These are phyloP conservation scores for Marsdenia floribunda DNA, from an alignment of 257 asterid species.

Conservation along the genomic window DNA sequence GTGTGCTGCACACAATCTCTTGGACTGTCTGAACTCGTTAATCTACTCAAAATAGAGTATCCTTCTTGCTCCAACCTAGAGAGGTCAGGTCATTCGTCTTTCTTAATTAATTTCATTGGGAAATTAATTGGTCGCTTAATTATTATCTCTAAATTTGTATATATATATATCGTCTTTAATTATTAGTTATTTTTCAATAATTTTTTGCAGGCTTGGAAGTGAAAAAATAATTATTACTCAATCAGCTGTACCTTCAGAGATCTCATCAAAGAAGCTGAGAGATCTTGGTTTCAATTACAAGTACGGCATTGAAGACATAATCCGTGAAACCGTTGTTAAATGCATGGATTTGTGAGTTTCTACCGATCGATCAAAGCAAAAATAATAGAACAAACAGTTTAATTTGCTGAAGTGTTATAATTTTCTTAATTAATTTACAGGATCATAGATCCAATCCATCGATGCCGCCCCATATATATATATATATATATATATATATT, in stretches of 20 bases:
- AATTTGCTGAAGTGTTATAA: no score
- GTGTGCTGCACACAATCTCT: constrained; percentile 54
- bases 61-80: constrained; percentile 31
- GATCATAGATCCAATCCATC: no score
- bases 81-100: constrained; percentile 35
- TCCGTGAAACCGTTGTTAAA: constrained; percentile 38
- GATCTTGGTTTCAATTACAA: constrained; percentile 60
- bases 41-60: constrained; percentile 33
- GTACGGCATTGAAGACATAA: constrained; percentile 43
- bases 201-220: constrained; percentile 30
- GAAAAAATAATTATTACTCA: constrained; percentile 17
- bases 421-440: no score
- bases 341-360: constrained; percentile 44
- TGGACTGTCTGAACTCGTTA: constrained; percentile 41
- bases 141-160: no score
- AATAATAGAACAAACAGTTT: background rate
- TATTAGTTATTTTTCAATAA: no score
- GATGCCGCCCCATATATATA: no score
- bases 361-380: constrained; percentile 15
- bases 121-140: background rate
- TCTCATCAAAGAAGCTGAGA: constrained; percentile 66
- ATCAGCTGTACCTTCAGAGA: constrained; percentile 34
- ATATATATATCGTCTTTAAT: no score
- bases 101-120: background rate
- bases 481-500: no score